These are phyloP conservation scores for Saccharomycopsis sp. DNA, from an alignment of 805 yeast genomes.

Conservation along the genomic window DNA sequence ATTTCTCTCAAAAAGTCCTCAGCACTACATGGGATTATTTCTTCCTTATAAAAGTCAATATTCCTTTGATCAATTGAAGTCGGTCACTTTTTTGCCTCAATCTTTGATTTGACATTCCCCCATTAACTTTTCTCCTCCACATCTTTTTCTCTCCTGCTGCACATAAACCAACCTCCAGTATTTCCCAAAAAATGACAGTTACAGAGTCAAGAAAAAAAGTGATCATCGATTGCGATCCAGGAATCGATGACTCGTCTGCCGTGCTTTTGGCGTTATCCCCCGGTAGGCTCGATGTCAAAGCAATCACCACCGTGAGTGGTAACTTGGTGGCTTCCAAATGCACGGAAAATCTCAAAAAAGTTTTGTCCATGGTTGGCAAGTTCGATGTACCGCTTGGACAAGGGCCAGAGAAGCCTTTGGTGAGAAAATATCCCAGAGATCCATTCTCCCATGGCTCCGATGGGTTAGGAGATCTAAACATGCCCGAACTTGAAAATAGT, in stretches of 20 bases:
- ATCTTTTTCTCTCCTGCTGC: background rate
- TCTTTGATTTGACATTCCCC: no score
- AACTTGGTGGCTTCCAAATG: background rate
- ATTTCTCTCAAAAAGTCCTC: background rate
- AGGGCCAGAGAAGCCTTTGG: slow-evolving; percentile 1
- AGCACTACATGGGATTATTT: background rate
- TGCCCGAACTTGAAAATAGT: background rate
- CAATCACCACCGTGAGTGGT: background rate
- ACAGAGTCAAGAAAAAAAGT: background rate
- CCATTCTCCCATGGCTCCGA: background rate
- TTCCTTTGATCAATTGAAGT: no score
- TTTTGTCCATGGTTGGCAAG: background rate
- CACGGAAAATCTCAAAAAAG: background rate
- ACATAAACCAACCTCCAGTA: background rate
- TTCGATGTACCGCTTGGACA: background rate
- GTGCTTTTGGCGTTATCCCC: background rate
- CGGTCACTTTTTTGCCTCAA: no score
- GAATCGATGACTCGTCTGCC: background rate
- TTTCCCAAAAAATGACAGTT: background rate
- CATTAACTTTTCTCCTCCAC: no score
- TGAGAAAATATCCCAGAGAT: background rate
- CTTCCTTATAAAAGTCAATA: no score
- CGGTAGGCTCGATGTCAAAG: background rate
- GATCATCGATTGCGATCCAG: background rate
- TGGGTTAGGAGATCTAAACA: background rate